Base-by-base conservation (phyloP, 345 rosid species). In the Camelina hispida region DNA sequence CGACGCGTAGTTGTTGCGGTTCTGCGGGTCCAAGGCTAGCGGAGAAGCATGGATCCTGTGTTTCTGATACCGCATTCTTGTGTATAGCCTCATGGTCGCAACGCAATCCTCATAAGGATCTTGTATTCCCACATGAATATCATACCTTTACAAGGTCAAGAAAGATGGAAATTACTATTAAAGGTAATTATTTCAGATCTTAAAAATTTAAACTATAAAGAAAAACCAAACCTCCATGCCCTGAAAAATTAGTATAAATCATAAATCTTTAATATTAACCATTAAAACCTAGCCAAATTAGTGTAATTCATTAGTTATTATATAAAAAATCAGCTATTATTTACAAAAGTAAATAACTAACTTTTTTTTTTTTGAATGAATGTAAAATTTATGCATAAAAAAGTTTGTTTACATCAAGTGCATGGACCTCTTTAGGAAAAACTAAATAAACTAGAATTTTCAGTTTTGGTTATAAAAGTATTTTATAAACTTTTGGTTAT, bases 61-160 rank as follows among this genome's bases (percentile, higher is more conserved):
- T 30, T 10, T 80, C 78, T 89, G 98, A 10, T 72, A 64, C 74
- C 87, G 81, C 98, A 93, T 93, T 79, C 95, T 85, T 63, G 47
- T 81, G 85, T 93, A 91, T 54, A 93, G 84, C 81, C 92, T 87
- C 98, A 89, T 87, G 23, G 93, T 69, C 15, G 97, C 93, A 3
- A 87, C 89, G 14, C 96, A 86, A 32, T 93, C 96, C 30, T 93
- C 98, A 1, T 80, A 90, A 0, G 98, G 96, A 23, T 87, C 85
- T 83, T 90, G 96, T 40, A 83, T 83, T 1, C 93, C 93, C 44
- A 58, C 79, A 71, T 90, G 93, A 62, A 91, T 89, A 52, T 93
- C 93, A 73, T 90, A 93, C 42, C 98, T 90, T 37, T 18, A 20
- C 5, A 68, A 32, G 34, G 37, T 69, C 35, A 61, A 52, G 8